A percentile compares a stretch with the other conserved stretches of the same genome.
phyloP scores from a whole-genome alignment of 2,329 filamentous ascomycete species.

The Myriangium duriaei region DNA sequence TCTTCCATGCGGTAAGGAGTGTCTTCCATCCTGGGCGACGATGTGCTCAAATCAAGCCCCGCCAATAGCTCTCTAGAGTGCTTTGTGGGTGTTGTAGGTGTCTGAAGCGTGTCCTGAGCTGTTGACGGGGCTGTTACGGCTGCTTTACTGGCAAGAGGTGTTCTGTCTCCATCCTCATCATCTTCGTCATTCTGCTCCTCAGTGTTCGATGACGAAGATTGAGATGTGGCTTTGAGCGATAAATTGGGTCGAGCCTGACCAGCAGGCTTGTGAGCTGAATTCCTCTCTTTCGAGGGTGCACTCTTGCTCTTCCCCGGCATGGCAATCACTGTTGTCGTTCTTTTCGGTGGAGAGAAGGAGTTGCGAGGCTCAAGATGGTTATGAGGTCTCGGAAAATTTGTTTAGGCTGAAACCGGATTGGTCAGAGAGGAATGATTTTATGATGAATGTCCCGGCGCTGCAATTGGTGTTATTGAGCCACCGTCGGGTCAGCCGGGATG shows the following conservation, averaged over 20 bases:
- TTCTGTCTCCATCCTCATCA: conserved; percentile 6
- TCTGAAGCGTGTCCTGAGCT: conserved; percentile 7
- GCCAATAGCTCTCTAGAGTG: conserved; percentile 8
- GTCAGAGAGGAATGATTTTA: no score
- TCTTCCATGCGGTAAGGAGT: conserved; percentile 10
- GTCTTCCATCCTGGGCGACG: conserved; percentile 12
- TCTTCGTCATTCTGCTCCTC: conserved; percentile 1
- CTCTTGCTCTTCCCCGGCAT: conserved; percentile 12
- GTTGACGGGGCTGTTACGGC: conserved; percentile 1
- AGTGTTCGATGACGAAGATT: not conserved
- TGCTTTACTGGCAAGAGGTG: conserved; percentile 3
- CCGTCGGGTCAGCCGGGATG: no score
- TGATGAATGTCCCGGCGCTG: no score
- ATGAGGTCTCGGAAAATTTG: no score
- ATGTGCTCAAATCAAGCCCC: conserved; percentile 7
- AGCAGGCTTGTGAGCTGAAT: not conserved
- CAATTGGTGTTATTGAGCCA: no score
- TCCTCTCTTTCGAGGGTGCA: conserved; percentile 15
- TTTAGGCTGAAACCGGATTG: no score
- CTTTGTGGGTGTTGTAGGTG: conserved; percentile 9
- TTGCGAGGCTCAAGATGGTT: no score
- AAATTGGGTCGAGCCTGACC: not conserved
- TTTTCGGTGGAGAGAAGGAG: no score
- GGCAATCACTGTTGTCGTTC: no score
- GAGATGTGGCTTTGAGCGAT: conserved; percentile 2